Base-by-base conservation (phyloP, 345 rosid species). In the Linum trigynum region DNA sequence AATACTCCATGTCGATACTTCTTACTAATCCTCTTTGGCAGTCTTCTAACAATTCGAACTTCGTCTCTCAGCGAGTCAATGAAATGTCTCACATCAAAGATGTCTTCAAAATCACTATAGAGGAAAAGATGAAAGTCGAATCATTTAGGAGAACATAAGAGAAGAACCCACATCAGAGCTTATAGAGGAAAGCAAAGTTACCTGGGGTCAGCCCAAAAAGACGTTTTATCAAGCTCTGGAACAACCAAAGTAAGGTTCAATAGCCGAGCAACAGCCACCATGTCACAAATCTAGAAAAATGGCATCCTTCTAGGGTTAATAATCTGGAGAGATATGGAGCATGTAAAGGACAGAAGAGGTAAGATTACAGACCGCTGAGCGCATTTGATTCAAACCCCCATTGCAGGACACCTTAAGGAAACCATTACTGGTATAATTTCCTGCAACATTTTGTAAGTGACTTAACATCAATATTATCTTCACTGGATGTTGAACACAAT, bases 171-270 rank as follows among this genome's bases (percentile, higher is more conserved):
- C 23, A 56, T 41, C 38, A 38, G 8, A 55, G 65, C 7, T 23
- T 55, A 53, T n/a, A 51, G 40, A 55, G 40, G 77, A 73, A 50
- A 61, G 48, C 5, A 48, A 59, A 64, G 39, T 65, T 61, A 89
- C 99, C 99, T 94, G 66, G 89, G 89, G 80, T 94, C 99, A 67
- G 97, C 89, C 99, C 99, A 94, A 72, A 94, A 94, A 45, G 99
- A 94, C 32, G 85, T 85, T 76, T 88, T 94, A 77, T 94, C 99
- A 61, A 94, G 96, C 84, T 94, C 92, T 2, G 99, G 99, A 66
- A 94, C 89, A 74, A 90, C 86, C 77, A 94, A 78, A 68, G 99
- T 90, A 74, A 94, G 92, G 80, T 94, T 94, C 80, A 94, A 82
- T 73, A 90, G 79, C 64, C 91, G 82, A 60, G 97, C 89, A 76